Percentiles rank a stretch among this genome's conserved stretches.
phyloP scores from a whole-genome alignment of 805 yeast genomes.

The Wickerhamiella kurtzmanii region DNA sequence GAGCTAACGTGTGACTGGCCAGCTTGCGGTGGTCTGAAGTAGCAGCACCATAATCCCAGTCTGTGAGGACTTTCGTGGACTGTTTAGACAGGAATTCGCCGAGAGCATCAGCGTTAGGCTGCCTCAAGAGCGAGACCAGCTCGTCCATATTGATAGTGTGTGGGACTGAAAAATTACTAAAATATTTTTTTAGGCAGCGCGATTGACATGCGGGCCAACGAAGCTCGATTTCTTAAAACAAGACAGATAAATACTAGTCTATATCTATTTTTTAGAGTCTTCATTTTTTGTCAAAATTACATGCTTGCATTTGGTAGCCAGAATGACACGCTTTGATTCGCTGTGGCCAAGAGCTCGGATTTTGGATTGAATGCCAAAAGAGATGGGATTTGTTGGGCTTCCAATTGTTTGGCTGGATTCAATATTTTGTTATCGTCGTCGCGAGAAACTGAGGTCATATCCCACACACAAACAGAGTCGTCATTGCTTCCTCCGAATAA shows the following conservation, averaged over 20 bases:
- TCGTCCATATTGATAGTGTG: conserved; percentile 9
- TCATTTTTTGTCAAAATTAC: too few species aligned
- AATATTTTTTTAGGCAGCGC: neutral
- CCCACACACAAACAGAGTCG: conserved; percentile 42
- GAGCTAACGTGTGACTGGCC: conserved; percentile 13
- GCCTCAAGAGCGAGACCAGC: conserved; percentile 9
- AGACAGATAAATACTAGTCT: too few species aligned
- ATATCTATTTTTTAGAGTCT: too few species aligned
- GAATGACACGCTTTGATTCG: conserved; percentile 38
- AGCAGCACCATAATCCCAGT: conserved; percentile 20
- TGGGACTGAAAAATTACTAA: neutral
- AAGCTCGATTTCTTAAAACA: too few species aligned
- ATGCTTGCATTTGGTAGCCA: conserved; percentile 26
- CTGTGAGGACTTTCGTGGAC: conserved; percentile 10
- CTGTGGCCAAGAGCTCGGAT: conserved; percentile 47
- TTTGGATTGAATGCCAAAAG: conserved; percentile 41
- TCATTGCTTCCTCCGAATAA: conserved; percentile 49
- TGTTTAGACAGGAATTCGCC: neutral
- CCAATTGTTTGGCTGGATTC: conserved; percentile 18
- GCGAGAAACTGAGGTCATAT: conserved; percentile 20
- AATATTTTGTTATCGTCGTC: conserved; percentile 10
- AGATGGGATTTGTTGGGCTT: conserved; percentile 15
- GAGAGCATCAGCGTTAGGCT: neutral
- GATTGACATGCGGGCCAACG: too few species aligned
- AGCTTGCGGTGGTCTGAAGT: conserved; percentile 16